Conservation (phyloP, 306 rosid species). For the Erythrophleum fordii region DNA sequence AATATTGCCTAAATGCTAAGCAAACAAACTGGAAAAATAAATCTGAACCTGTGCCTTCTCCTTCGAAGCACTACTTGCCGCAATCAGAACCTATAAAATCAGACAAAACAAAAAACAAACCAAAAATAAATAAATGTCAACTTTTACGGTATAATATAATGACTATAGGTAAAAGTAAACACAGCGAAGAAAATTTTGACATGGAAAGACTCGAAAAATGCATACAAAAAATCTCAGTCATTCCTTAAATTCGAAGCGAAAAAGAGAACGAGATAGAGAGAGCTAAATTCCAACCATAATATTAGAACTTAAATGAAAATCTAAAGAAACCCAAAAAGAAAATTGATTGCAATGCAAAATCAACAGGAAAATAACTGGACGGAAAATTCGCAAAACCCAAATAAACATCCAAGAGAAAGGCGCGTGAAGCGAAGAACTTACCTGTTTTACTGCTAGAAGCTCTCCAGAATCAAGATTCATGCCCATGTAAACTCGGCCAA, state of each 20-base stretch:
- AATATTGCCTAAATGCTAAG: neutral
- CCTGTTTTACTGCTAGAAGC: slow-evolving; percentile 98
- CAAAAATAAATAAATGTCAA: slow-evolving; percentile 35
- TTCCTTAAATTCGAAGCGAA: slow-evolving; percentile 23
- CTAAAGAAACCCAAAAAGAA: neutral
- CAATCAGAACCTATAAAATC: slow-evolving; percentile 78
- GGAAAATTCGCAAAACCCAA: neutral
- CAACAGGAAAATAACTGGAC: neutral
- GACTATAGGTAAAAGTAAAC: slow-evolving; percentile 1
- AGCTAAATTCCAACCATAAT: neutral
- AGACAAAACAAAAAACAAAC: slow-evolving; percentile 7
- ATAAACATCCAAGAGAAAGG: neutral
- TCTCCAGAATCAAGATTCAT: slow-evolving; percentile 99
- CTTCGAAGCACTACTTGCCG: slow-evolving; percentile 78
- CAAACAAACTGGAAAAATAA: slow-evolving; percentile 26
- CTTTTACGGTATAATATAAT: slow-evolving; percentile 15
- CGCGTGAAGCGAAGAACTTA: slow-evolving; percentile 28
- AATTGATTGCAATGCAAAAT: neutral
- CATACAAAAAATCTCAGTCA: neutral
- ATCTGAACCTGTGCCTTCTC: slow-evolving; percentile 89
- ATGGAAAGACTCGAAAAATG: neutral
- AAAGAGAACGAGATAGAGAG: slow-evolving; percentile 8
- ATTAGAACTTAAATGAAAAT: neutral
- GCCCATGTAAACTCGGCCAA: slow-evolving; percentile 98
- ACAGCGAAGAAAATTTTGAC: neutral